phyloP scores from a whole-genome alignment of 495 filamentous ascomycete species.

The Penicillium robsamsonii region DNA sequence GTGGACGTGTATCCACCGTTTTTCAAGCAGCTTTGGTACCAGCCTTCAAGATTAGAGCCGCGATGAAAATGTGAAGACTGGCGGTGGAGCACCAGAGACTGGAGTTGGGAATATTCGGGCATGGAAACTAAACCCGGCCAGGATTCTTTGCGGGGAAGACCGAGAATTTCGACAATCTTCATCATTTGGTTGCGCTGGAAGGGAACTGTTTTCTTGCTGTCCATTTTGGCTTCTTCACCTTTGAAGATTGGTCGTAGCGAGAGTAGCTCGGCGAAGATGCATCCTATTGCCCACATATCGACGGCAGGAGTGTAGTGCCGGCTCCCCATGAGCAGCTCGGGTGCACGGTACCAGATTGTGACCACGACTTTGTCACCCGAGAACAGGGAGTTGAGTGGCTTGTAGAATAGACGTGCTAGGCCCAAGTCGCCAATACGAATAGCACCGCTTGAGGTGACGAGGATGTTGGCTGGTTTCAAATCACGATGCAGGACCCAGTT shows the following conservation, averaged over 20 bases:
- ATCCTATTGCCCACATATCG: constrained; percentile 96
- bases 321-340: constrained; percentile 86
- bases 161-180: constrained; percentile 95
- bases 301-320: constrained; percentile 95
- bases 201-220: constrained; percentile 92
- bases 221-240: constrained; percentile 98
- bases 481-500: constrained; percentile 98
- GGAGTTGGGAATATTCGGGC: constrained; percentile 76
- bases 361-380: constrained; percentile 97
- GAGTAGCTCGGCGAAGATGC: constrained; percentile 94
- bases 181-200: constrained; percentile 99
- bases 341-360: constrained; percentile 98
- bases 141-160: constrained; percentile 79
- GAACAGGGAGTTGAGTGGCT: constrained; percentile 86
- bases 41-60: constrained; percentile 57
- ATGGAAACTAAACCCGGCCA: constrained; percentile 82
- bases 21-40: constrained; percentile 63
- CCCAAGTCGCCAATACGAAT: constrained; percentile 95
- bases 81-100: constrained; percentile 56
- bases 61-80: constrained; percentile 40
- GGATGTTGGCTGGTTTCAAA: constrained; percentile 97
- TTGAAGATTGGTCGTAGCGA: constrained; percentile 95
- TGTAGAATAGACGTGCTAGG: constrained; percentile 88
- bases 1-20: constrained; percentile 55
- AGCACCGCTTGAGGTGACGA: constrained; percentile 86